phyloP scores from a whole-genome alignment of 1,284 basidiomycete genomes.

The Termitomyces sp. region DNA sequence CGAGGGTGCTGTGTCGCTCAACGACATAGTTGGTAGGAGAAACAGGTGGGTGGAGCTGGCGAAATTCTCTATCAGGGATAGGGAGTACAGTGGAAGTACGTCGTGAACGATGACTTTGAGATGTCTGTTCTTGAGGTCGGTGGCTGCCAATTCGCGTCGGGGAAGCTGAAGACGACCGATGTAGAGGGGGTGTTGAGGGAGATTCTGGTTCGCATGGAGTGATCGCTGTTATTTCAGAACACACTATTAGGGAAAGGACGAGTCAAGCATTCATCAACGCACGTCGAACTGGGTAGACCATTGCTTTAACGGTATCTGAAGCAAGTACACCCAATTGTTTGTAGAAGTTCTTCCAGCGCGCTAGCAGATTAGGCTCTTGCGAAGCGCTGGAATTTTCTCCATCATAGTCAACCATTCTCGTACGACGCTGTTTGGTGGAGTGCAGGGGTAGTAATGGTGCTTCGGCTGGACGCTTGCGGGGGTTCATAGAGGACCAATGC shows the following conservation, averaged over 20 bases:
- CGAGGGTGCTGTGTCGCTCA: not conserved
- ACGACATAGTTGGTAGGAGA: not conserved
- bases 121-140: not conserved
- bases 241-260: constrained; percentile 1
- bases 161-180: not conserved
- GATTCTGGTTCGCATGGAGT: not conserved
- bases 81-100: not conserved
- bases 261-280: constrained; percentile 7
- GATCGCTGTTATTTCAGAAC: not conserved
- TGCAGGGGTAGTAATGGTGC: constrained; percentile 26
- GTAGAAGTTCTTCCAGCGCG: constrained; percentile 26
- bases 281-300: constrained; percentile 17
- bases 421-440: constrained; percentile 29
- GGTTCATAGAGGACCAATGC: constrained; percentile 23
- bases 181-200: not conserved
- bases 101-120: not conserved
- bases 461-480: constrained; percentile 30
- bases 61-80: not conserved
- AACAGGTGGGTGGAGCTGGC: not conserved
- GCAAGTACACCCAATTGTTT: constrained; percentile 22
- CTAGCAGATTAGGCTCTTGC: constrained; percentile 19
- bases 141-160: not conserved
- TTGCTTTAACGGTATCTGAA: constrained; percentile 22
- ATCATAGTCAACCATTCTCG: constrained; percentile 19
- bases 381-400: constrained; percentile 21